These are phyloP conservation scores for Xylaria polymorpha DNA, from an alignment of 2,329 filamentous ascomycete genomes.

Conservation along the genomic window DNA sequence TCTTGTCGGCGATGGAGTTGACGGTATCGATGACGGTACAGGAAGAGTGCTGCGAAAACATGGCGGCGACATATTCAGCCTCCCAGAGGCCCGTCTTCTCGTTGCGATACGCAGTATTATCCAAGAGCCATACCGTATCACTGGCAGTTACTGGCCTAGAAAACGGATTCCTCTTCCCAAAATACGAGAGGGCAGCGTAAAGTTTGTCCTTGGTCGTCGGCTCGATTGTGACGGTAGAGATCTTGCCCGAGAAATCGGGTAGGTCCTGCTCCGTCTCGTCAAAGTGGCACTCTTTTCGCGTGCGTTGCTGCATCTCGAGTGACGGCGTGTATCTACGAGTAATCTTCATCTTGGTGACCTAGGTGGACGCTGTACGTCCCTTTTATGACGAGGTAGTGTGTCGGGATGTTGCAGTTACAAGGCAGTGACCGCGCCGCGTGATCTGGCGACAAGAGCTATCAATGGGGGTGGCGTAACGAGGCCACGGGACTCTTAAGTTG, in stretches of 20 bases:
- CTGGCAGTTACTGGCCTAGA: constrained; percentile 68
- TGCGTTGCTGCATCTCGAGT: constrained; percentile 61
- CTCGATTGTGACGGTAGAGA: constrained; percentile 43
- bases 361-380: neutral
- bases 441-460: constrained; percentile 25
- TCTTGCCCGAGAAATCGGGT: constrained; percentile 48
- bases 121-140: constrained; percentile 87
- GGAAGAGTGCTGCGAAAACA: constrained; percentile 79
- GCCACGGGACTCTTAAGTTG: constrained; percentile 27
- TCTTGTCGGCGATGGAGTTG: constrained; percentile 73
- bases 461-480: constrained; percentile 8
- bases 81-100: constrained; percentile 69
- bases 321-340: constrained; percentile 40
- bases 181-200: constrained; percentile 60
- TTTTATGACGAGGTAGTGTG: constrained; percentile 26
- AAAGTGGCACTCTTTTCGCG: constrained; percentile 62
- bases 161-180: constrained; percentile 67
- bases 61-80: constrained; percentile 84
- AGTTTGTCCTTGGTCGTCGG: constrained; percentile 45
- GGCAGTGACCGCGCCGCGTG: constrained; percentile 41
- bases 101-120: constrained; percentile 83
- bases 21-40: constrained; percentile 75
- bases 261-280: constrained; percentile 62
- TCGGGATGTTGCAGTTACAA: constrained; percentile 15
- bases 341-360: constrained; percentile 40